Percentiles rank a stretch among this genome's conserved stretches.
phyloP scores from a whole-genome alignment of 108 stramenopile species.

The Chaetoceros tenuissimus region DNA sequence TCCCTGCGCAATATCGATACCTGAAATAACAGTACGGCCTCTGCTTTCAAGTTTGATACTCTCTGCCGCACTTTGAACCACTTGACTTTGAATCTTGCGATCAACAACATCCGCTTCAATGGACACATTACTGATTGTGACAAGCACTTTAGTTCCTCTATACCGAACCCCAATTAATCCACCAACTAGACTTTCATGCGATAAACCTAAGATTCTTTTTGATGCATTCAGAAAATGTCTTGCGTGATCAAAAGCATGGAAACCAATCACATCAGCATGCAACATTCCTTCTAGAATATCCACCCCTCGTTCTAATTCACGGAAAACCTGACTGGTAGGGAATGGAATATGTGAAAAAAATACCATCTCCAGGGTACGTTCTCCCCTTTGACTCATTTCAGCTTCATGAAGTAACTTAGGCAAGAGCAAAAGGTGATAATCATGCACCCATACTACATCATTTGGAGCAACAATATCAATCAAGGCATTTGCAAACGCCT shows the following conservation, averaged over 20 bases:
- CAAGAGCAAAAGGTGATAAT: slow-evolving; percentile 95
- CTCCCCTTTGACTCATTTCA: slow-evolving; percentile 18
- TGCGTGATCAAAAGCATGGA: slow-evolving; percentile 99
- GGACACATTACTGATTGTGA: slow-evolving; percentile 96
- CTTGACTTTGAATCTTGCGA: slow-evolving; percentile 24
- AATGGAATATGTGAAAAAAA: slow-evolving; percentile 99
- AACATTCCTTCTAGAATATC: slow-evolving; percentile 91
- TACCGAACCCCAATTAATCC: slow-evolving; percentile 94
- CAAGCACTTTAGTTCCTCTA: slow-evolving; percentile 86
- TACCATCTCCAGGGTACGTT: slow-evolving; percentile 56
- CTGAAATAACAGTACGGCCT: slow-evolving; percentile 78
- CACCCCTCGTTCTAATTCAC: slow-evolving; percentile 91
- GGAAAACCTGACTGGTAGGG: slow-evolving; percentile 97
- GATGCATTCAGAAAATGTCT: slow-evolving; percentile 98
- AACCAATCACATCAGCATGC: slow-evolving; percentile 97
- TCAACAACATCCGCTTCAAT: slow-evolving; percentile 88
- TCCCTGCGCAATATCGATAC: slow-evolving; percentile 89
- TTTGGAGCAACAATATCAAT: slow-evolving; percentile 32
- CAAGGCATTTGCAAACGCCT: slow-evolving; percentile 68
- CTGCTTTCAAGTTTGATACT: slow-evolving; percentile 39
- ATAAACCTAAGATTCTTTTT: slow-evolving; percentile 96
- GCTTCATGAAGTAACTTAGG: slow-evolving; percentile 70
- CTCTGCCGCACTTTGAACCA: slow-evolving; percentile 4
- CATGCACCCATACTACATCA: slow-evolving; percentile 96
- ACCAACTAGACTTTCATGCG: slow-evolving; percentile 77